Base-by-base conservation (phyloP, 73 alveolate species). In the Stentor coeruleus region DNA sequence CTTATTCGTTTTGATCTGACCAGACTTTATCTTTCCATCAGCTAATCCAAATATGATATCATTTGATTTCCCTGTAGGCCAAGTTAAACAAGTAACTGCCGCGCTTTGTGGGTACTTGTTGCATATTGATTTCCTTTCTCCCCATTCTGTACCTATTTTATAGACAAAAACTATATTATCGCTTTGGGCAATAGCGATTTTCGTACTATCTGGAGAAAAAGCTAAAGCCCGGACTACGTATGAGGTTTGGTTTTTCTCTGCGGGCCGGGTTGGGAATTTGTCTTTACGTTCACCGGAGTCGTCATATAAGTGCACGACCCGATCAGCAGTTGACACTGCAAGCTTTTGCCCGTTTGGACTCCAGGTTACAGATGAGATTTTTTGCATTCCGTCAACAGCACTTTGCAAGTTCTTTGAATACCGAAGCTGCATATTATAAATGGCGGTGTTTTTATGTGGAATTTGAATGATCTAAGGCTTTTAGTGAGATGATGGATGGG, bases 81-180 rank as follows among this genome's bases (percentile, higher is more conserved):
- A 98, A 75, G 89, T 79, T 95, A 98, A 91, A 82, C 99, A 97
- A 36, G 99, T 97, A 37, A 98, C 98, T 40, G 98, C 95, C 74
- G 99, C 93, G 84, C 97, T 83, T 84, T 97, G 99, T 37, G 91
- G 97, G 95, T 97, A 97, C 91, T 98, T 98, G 92, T 97, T 97
- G 91, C 99, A 98, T 84, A 98, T 98, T 66, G 99, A 93, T 89
- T 98, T 98, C 91, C 93, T 98, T 77, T 98, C 99, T 86, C 98
- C 98, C 99, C 99, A 98, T 81, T 96, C 98, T 35, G 93, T 81
- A 0, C 99, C 99, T 38, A 98, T 86, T 90, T 97, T 96, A 94
- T 98, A 98, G 59, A 98, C 97, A 83, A 96, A 98, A 77, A 98
- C 99, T 74, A 97, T 97, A 84, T 97, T 98, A 84, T 98, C 99